These are phyloP conservation scores for Phaeosphaeria sp. DNA, from an alignment of 2,329 filamentous ascomycete species.

Conservation along the genomic window DNA sequence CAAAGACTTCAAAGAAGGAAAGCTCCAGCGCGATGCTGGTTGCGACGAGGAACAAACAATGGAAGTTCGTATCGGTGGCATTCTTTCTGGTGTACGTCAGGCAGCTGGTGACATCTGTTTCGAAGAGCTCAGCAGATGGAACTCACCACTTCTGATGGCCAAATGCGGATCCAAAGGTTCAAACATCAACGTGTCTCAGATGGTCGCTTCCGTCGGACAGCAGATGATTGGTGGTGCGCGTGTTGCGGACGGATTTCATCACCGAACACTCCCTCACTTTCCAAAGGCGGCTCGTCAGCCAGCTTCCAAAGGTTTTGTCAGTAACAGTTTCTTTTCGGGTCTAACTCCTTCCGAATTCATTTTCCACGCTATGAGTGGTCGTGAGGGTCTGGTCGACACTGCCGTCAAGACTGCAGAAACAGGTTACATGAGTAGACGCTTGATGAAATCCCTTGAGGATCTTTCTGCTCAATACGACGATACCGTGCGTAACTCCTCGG, in stretches of 20 bases:
- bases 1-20: slow-evolving; percentile 77
- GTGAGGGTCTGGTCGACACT: slow-evolving; percentile 98
- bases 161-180: slow-evolving; percentile 97
- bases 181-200: slow-evolving; percentile 97
- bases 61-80: slow-evolving; percentile 71
- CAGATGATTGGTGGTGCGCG: slow-evolving; percentile 95
- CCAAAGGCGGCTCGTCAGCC: slow-evolving; percentile 90
- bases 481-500: slow-evolving; percentile 89
- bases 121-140: slow-evolving; percentile 85
- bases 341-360: slow-evolving; percentile 90
- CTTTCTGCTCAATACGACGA: slow-evolving; percentile 92
- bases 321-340: slow-evolving; percentile 96
- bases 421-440: slow-evolving; percentile 95
- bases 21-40: slow-evolving; percentile 83
- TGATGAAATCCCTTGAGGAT: slow-evolving; percentile 99
- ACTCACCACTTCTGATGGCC: slow-evolving; percentile 94
- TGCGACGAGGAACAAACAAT: slow-evolving; percentile 78
- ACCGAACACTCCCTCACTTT: slow-evolving; percentile 93
- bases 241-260: slow-evolving; percentile 95
- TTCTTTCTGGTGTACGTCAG: slow-evolving; percentile 89
- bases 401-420: slow-evolving; percentile 99
- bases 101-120: slow-evolving; percentile 92
- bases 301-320: slow-evolving; percentile 95
- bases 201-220: slow-evolving; percentile 96
- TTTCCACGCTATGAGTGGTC: slow-evolving; percentile 97